These are phyloP conservation scores for Apiospora kogelbergensis DNA, from an alignment of 2,329 filamentous ascomycete genomes.

Conservation along the genomic window DNA sequence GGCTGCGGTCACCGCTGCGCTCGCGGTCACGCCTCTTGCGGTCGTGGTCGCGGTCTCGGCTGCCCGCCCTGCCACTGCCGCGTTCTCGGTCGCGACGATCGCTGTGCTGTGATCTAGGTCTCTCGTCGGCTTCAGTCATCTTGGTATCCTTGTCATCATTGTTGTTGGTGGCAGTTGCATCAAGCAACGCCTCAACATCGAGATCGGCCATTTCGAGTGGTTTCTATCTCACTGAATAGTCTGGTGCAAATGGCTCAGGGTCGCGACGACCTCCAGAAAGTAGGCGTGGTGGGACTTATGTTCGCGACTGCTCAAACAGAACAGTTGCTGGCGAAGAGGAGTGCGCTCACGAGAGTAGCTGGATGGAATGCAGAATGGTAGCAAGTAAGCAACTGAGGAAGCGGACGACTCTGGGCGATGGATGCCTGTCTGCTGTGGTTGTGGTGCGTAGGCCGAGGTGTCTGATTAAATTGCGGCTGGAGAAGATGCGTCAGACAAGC, in stretches of 20 bases:
- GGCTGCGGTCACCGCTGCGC: constrained; percentile 56
- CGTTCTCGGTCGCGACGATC: constrained; percentile 43
- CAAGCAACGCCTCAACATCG: constrained; percentile 88
- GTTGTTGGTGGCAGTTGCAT: constrained; percentile 71
- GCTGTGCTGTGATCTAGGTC: constrained; percentile 51
- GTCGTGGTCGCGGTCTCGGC: constrained; percentile 47
- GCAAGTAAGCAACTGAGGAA: neutral
- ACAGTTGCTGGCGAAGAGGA: neutral
- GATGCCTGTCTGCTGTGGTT: neutral
- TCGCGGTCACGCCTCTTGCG: constrained; percentile 58
- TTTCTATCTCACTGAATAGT: constrained; percentile 7
- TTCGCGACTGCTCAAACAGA: neutral
- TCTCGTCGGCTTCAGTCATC: constrained; percentile 55
- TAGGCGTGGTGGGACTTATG: neutral
- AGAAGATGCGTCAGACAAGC: neutral
- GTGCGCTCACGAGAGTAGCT: neutral
- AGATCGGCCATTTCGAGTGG: constrained; percentile 46
- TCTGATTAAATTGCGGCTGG: constrained; percentile 1
- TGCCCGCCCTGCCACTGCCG: constrained; percentile 24
- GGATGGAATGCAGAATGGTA: neutral
- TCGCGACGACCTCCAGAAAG: neutral
- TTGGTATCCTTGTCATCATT: constrained; percentile 47
- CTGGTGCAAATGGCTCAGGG: neutral
- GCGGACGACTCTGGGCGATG: neutral
- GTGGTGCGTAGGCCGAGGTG: neutral